These are phyloP conservation scores for Sedum album DNA, from an alignment of 164 flowering plant species.

Conservation along the genomic window DNA sequence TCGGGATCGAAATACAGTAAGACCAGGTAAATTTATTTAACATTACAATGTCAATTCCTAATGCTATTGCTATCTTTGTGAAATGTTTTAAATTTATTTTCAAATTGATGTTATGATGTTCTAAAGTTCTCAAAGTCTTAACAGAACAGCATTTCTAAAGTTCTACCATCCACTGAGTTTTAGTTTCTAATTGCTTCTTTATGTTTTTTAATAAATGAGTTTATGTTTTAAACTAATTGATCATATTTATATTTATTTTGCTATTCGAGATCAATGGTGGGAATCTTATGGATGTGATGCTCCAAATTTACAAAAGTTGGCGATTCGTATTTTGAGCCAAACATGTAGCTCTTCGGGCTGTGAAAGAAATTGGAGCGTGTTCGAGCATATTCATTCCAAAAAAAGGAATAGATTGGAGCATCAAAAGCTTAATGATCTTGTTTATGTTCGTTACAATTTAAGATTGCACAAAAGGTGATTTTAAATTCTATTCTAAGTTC, in stretches of 20 bases:
- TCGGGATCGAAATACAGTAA: background rate
- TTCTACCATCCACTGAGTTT: no score
- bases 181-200: background rate
- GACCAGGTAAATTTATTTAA: background rate
- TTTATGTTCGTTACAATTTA: background rate
- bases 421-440: background rate
- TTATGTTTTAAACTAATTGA: no score
- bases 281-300: background rate
- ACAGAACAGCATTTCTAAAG: no score
- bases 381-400: background rate
- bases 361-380: background rate
- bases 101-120: background rate
- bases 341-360: background rate
- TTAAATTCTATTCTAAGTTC: no score
- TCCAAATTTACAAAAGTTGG: background rate
- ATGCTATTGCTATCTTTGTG: no score
- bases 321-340: background rate
- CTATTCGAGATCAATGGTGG: constrained; percentile 5
- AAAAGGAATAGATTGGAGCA: background rate
- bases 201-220: background rate
- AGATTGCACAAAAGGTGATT: background rate
- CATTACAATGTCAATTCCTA: background rate
- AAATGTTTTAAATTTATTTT: background rate
- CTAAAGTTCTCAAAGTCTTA: no score
- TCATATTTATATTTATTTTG: no score